These are phyloP conservation scores for Candida krabiensis DNA, from an alignment of 805 yeast species.

Conservation along the genomic window DNA sequence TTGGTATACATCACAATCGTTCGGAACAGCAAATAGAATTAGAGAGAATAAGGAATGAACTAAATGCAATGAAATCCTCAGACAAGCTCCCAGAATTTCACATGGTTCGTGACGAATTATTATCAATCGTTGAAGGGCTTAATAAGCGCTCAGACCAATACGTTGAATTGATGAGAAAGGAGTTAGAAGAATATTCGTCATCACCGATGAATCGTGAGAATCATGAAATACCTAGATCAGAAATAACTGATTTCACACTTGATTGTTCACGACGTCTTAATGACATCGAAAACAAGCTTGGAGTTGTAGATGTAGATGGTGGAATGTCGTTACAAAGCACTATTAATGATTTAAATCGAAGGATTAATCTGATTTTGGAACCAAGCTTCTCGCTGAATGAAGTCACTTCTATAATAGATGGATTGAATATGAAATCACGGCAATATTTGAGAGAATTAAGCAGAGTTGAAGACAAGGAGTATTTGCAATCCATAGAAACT, in stretches of 20 bases:
- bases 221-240: neutral
- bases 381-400: conserved; percentile 15
- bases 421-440: conserved; percentile 10
- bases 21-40: conserved; percentile 1
- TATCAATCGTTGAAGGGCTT: conserved; percentile 3
- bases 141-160: conserved; percentile 6
- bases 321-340: conserved; percentile 20
- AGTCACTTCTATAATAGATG: conserved; percentile 15
- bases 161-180: conserved; percentile 10
- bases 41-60: conserved; percentile 1
- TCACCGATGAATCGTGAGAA: neutral
- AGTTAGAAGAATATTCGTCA: neutral
- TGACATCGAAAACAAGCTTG: conserved; percentile 12
- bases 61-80: conserved; percentile 1
- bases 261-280: conserved; percentile 15
- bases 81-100: too few relatives aligned
- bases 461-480: conserved; percentile 7
- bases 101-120: conserved; percentile 4
- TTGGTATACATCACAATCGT: neutral
- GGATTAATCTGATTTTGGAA: conserved; percentile 19
- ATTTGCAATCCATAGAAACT: conserved; percentile 10
- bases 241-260: neutral
- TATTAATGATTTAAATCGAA: conserved; percentile 28
- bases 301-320: conserved; percentile 8
- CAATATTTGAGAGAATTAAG: conserved; percentile 9